Conservation (phyloP, 345 rosid genomes). For the Populus nigra region DNA sequence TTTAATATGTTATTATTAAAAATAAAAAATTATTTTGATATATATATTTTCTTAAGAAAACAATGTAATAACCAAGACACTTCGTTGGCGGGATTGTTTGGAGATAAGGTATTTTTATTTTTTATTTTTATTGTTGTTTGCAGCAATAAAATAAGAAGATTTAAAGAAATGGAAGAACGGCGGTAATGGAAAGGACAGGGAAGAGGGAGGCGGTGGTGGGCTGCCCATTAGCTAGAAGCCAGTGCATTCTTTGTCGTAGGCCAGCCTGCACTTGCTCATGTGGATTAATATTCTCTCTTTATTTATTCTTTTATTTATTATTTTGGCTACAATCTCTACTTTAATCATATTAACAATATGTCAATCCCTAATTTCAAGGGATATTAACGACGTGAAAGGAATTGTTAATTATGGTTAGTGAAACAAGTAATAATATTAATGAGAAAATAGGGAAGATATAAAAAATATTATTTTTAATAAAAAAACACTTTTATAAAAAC, state of each 20-base stretch:
- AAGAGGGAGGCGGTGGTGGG: slow-evolving; percentile 16
- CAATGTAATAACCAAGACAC: too few species aligned
- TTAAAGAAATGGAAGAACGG: background rate
- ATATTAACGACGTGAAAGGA: background rate
- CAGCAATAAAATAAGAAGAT: background rate
- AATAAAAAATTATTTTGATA: too few species aligned
- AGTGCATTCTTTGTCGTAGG: slow-evolving; percentile 10
- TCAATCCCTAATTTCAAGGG: background rate
- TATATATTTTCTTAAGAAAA: too few species aligned
- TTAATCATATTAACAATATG: too few species aligned
- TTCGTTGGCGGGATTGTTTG: too few species aligned
- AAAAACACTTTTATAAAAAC: too few species aligned
- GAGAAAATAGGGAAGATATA: background rate
- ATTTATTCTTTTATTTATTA: background rate
- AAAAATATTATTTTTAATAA: too few species aligned
- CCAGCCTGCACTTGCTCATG: slow-evolving; percentile 8
- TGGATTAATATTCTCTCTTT: background rate
- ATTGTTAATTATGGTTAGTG: background rate
- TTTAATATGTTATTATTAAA: too few species aligned
- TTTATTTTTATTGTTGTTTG: background rate
- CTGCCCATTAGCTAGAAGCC: slow-evolving; percentile 13
- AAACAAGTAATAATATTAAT: background rate
- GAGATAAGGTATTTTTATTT: too few species aligned
- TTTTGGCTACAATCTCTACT: background rate
- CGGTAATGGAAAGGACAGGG: background rate